Evolutionary conservation across 805 yeast species (phyloP), one percentile per base, ranked within the genome.

Genomic region (Yarrowia divulgata): DNA sequence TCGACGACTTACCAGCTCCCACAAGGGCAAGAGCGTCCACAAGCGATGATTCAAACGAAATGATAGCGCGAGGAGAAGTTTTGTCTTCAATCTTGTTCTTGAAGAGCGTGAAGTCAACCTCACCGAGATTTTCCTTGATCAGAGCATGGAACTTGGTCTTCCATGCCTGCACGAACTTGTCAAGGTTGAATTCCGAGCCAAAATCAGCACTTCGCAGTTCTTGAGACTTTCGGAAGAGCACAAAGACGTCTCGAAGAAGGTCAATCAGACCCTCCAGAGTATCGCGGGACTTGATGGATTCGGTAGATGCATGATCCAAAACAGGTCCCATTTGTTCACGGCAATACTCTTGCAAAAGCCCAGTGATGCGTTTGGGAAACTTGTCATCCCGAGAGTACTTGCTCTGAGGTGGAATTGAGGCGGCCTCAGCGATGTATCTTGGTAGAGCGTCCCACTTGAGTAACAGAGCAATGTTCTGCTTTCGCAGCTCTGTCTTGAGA

Each of bases 381-480:
- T 43, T 43, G 35, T 32, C 52, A 13, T 60, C 66, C 4, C 66
- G 66, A 14, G 50, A 34, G 14, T 60, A 60, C 42, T 60, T 60
- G 66, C 52, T 39, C 12, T 45, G 42, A 34, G 52, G n/a, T 18
- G 66, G 66, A 34, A 45, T 60, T 18, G 66, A 60, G 13, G 66
- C 52, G 3, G 66, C 66, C 16, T 43, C 50, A 60, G 46, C n/a
- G 8, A 60, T 32, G 3, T 43, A 18, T 6, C 18, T 8, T 7
- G 52, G 50, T 8, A 60, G 40, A 1, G 40, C 34, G 34, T 43
- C 52, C 66, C 66, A 60, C 34, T 60, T 43, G 18, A 60, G 52
- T 29, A 60, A 8, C 52, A 60, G 40, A 13, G 66, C 40, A 45
- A 60, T 45, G 52, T 45, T 42, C 12, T 57, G 64, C 12, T 57